Evolutionary conservation across 352 stramenopile genomes (phyloP), one percentile per base, ranked within the genome.

Genomic region (Phytophthora citricola): DNA sequence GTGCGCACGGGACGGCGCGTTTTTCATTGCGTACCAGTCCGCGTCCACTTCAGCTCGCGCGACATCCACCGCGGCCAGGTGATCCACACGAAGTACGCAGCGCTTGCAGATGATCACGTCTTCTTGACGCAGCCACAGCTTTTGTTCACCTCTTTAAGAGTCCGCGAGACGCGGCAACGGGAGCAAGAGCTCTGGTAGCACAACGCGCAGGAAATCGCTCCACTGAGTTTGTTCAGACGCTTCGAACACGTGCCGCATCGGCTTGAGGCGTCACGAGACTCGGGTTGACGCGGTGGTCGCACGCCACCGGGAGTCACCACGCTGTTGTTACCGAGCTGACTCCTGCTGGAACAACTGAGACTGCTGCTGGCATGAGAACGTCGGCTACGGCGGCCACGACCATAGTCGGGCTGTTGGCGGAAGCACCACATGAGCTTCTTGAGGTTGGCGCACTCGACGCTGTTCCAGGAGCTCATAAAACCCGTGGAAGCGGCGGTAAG

Each of bases 391-490:
- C 46, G 29, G 14, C 15, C 17, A 36, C 26, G 43, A 7, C 32
- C 22, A 41, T 39, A 29, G 22, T 51, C 38, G 12, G 56, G 51
- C 26, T 63, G 58, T 20, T 66, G 63, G 29, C 63, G 63, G 20
- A 76, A 70, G 27, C 41, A 70, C 76, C 74, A 87, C 72, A 80
- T 74, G 44, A 83, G 66, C 52, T 86, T 86, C 47, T 83, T 83
- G 31, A 76, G 54, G 29, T 81, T 69, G 14, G 67, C 71, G 45
- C 68, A 81, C 53, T 82, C 74, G 38, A 83, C 61, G 5, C 72
- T 47, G 40, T 85, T 85, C 76, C 76, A 85, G 12, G 70, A 82
- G 51, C 71, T 83, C 20, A 81, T 60, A 27, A 81, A 76, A 3
- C 71, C 74, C 22, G 62, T 85, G 10, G 77, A 79, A 11, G 75